These are phyloP conservation scores for Plasmodium yoelii DNA, from an alignment of 169 alveolate species.

Conservation along the genomic window DNA sequence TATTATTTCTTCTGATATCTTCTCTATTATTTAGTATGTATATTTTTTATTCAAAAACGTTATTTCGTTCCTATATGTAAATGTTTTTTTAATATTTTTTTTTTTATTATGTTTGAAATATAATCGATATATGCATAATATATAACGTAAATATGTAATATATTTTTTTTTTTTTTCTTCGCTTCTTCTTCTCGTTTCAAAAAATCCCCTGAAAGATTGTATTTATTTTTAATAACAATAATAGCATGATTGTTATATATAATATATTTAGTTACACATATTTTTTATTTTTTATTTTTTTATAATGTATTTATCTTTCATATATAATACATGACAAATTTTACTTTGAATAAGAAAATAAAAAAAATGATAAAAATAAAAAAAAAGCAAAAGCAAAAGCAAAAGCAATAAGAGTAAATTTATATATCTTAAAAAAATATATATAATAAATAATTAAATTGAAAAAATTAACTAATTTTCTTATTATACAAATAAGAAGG, in stretches of 20 bases:
- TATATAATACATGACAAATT: background rate
- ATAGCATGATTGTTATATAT: constrained; percentile 5
- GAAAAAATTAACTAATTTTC: constrained; percentile 23
- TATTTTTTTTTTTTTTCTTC: background rate
- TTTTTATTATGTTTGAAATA: no score
- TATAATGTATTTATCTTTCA: background rate
- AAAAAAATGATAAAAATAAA: background rate
- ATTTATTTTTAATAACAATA: background rate
- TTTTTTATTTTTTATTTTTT: background rate
- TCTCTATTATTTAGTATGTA: no score
- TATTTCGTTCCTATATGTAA: no score
- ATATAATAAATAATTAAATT: background rate
- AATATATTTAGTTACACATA: background rate
- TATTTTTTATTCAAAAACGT: no score
- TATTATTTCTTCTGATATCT: no score
- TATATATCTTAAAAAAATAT: background rate
- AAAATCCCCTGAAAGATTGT: background rate
- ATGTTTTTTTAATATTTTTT: no score
- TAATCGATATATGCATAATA: no score
- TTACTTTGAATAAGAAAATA: background rate
- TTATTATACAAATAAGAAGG: constrained; percentile 3
- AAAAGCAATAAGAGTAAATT: background rate
- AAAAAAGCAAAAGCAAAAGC: background rate
- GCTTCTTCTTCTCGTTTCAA: constrained; percentile 10
- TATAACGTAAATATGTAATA: background rate